Evolutionary conservation across 2,329 filamentous ascomycete genomes (phyloP).

Genomic region (Colletotrichum noveboracense): DNA sequence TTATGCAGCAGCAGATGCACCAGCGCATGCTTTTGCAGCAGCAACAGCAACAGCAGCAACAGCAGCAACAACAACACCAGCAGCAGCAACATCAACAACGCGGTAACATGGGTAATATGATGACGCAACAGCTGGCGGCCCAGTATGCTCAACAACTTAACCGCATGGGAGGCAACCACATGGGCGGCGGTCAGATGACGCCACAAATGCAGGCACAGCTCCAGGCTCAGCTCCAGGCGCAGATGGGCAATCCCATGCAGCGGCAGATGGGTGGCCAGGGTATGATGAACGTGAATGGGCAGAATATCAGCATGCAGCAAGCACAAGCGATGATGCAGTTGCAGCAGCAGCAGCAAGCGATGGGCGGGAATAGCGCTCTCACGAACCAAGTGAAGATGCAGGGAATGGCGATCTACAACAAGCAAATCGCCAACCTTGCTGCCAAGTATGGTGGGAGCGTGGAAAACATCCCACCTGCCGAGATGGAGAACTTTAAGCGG

Average conservation of each 20-base stretch:
- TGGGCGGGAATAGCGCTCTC: conserved; percentile 27
- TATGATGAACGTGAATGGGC: conserved; percentile 42
- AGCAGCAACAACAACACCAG: conserved; percentile 38
- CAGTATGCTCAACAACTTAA: conserved; percentile 50
- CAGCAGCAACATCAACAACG: conserved; percentile 35
- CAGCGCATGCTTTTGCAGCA: conserved; percentile 19
- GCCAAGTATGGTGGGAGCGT: conserved; percentile 42
- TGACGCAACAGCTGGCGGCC: conserved; percentile 46
- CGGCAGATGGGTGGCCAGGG: conserved; percentile 40
- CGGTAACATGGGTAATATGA: conserved; percentile 41
- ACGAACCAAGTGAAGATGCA: conserved; percentile 38
- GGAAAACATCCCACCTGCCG: conserved; percentile 52
- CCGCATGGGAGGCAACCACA: conserved; percentile 41
- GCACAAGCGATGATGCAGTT: conserved; percentile 43
- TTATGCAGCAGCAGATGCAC: conserved; percentile 28
- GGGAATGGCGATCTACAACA: conserved; percentile 42
- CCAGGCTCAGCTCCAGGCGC: conserved; percentile 29
- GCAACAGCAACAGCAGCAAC: conserved; percentile 41
- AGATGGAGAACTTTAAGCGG: conserved; percentile 49
- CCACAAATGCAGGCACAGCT: conserved; percentile 43
- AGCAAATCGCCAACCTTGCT: conserved; percentile 38
- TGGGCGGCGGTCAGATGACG: conserved; percentile 34
- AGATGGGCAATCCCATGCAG: conserved; percentile 45
- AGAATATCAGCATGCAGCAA: conserved; percentile 45
- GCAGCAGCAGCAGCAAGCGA: conserved; percentile 42